Base-by-base conservation (phyloP, 2,329 filamentous ascomycete species). In the Scolecobasidium constrictum region DNA sequence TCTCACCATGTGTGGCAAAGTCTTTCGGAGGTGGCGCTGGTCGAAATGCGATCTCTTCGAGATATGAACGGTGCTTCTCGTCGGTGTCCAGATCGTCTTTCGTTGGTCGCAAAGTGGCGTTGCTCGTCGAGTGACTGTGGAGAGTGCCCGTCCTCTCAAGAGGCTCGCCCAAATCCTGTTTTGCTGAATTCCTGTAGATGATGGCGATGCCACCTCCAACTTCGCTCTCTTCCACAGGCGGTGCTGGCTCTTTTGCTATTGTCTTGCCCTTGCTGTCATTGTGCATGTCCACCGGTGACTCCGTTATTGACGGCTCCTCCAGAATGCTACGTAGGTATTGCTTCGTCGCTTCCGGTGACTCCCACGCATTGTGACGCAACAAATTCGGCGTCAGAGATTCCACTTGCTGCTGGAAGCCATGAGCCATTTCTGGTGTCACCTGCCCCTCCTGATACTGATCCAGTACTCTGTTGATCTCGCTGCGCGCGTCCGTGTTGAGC, bases 291-390 rank as follows among this genome's bases (percentile, higher is more conserved):
- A n/a, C 9, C 6, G 33, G 11, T n/a, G 40, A 20, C 15, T 22
- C 20, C 13, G 17, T 22, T 28, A 5, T 20, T 22, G 16, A 6
- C 3, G 21, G 15, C 20, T 61, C 42, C 5, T 44, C 59, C 21
- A 63, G 44, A n/a, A 64, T 41, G 46, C 72, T 63, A 44, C 72
- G 66, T 4, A 77, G 55, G 52, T 73, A 76, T n/a, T 72, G 62
- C 46, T 72, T 69, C 3, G 69, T 72, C 3, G 71, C 68, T 44
- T 70, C 69, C 44, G 68, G 71, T 1, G 71, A 69, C 40, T 72
- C 69, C 67, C 71, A 76, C 23, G 67, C 64, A 5, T 67, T 67
- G 46, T 71, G 63, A 48, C 68, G 67, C n/a, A 68, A 70, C 42
- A 77, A 55, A 40, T 68, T 66, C 12, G 72, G 71, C 9, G 71